Evolutionary conservation across 768 basidiomycete genomes (phyloP).

Genomic region (Calocera viscosa): DNA sequence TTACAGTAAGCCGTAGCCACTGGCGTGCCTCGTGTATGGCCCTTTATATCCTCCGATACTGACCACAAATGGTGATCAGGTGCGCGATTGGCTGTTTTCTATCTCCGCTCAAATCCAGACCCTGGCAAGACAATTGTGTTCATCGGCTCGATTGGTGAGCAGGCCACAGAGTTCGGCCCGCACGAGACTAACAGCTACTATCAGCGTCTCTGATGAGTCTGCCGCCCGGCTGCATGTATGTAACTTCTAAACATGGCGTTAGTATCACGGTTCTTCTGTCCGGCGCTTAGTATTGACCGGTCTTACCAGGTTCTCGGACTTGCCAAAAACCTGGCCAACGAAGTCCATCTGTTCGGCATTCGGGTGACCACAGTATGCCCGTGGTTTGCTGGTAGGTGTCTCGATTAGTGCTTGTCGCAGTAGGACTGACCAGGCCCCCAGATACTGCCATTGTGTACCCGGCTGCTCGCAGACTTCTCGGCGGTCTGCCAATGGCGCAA

Average conservation of each 20-base stretch:
- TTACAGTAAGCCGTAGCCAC: slow-evolving; percentile 3
- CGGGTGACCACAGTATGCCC: not conserved
- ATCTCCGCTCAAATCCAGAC: slow-evolving; percentile 6
- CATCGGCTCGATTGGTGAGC: slow-evolving; percentile 1
- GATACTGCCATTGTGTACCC: slow-evolving; percentile 6
- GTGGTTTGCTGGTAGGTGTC: not conserved
- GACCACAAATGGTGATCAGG: not conserved
- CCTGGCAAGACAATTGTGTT: slow-evolving; percentile 7
- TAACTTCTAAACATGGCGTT: not conserved
- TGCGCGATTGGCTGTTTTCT: slow-evolving; percentile 7
- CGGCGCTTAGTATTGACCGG: not conserved
- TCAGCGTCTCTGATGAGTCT: not conserved
- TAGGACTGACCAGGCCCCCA: not conserved
- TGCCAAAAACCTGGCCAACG: not conserved
- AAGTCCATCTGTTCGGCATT: not conserved
- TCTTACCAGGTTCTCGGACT: not conserved
- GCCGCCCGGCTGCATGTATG: not conserved
- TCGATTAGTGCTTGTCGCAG: not conserved
- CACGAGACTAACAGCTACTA: not conserved
- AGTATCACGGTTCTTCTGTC: not conserved
- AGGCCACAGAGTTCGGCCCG: not conserved
- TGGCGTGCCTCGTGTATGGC: not conserved
- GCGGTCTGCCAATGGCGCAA: slow-evolving; percentile 2
- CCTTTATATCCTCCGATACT: not conserved
- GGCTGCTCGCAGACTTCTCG: not conserved